A percentile compares a stretch with the other conserved stretches of the same genome.
phyloP scores from a whole-genome alignment of 106 monocot species.

The Apostasia shenzhenica region DNA sequence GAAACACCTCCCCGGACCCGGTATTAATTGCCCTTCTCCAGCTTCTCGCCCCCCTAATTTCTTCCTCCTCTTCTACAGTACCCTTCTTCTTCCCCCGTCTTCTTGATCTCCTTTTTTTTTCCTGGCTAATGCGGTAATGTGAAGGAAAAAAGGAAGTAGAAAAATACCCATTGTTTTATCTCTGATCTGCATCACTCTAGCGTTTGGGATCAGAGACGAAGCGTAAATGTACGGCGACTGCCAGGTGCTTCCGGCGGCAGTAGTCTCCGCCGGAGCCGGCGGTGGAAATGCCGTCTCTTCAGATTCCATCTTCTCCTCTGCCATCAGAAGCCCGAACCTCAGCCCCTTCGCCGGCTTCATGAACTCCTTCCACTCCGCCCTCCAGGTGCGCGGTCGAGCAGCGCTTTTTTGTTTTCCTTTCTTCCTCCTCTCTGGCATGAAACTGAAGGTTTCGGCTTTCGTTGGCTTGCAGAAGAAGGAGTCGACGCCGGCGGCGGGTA shows the following conservation, averaged over 20 bases:
- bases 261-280: slow-evolving; percentile 18
- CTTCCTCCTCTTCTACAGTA: background rate
- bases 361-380: slow-evolving; percentile 36
- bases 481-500: slow-evolving; percentile 5
- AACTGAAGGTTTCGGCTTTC: background rate
- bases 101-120: background rate
- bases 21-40: background rate
- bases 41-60: background rate
- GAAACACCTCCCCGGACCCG: background rate
- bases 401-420: background rate
- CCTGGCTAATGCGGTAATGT: background rate
- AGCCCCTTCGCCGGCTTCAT: slow-evolving; percentile 53
- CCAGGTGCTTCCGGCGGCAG: slow-evolving; percentile 40
- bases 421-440: background rate
- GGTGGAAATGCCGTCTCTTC: slow-evolving; percentile 23
- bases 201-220: background rate
- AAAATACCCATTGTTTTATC: too few relatives aligned
- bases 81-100: background rate
- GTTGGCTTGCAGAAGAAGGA: slow-evolving; percentile 70
- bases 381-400: slow-evolving; percentile 48
- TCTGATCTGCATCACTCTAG: too few relatives aligned
- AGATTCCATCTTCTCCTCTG: slow-evolving; percentile 56
- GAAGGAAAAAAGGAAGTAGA: too few relatives aligned
- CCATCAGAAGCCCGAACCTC: slow-evolving; percentile 38
- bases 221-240: slow-evolving; percentile 4